Evolutionary conservation across 2,329 filamentous ascomycete genomes (phyloP).

Genomic region (Fusarium hainanense): DNA sequence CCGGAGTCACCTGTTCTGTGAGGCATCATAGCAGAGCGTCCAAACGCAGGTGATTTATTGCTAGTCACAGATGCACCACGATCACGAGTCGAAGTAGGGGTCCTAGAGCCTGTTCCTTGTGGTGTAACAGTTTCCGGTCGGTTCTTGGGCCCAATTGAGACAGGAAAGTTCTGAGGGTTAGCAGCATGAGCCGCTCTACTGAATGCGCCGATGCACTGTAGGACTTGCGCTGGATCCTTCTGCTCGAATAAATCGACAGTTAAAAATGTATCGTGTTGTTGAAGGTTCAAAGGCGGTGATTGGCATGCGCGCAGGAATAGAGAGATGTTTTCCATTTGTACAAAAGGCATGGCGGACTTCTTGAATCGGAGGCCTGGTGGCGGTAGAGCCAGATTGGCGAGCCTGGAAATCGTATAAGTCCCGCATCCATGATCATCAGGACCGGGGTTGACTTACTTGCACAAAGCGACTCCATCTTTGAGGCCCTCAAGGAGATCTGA

Average conservation of each 20-base stretch:
- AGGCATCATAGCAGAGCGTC: conserved; percentile 54
- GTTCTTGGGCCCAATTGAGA: conserved; percentile 78
- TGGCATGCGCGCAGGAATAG: conserved; percentile 94
- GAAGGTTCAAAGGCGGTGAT: conserved; percentile 83
- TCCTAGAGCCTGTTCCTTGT: conserved; percentile 68
- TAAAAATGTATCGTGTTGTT: conserved; percentile 93
- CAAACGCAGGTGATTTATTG: conserved; percentile 65
- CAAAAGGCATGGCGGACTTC: conserved; percentile 93
- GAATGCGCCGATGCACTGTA: conserved; percentile 93
- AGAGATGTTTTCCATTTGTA: conserved; percentile 99
- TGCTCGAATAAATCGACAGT: conserved; percentile 96
- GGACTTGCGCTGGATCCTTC: conserved; percentile 95
- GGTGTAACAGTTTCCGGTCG: conserved; percentile 71
- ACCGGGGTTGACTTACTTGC: conserved; percentile 72
- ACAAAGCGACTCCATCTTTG: conserved; percentile 91
- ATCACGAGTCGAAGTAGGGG: conserved; percentile 58
- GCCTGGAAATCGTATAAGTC: conserved; percentile 59
- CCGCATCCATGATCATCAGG: conserved; percentile 18
- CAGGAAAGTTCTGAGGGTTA: conserved; percentile 79
- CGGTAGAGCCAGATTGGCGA: conserved; percentile 83
- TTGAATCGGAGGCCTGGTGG: conserved; percentile 89
- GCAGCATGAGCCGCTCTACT: conserved; percentile 83
- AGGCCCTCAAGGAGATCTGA: conserved; percentile 85
- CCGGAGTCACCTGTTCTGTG: conserved; percentile 65
- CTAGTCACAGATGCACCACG: conserved; percentile 68